phyloP scores from a whole-genome alignment of 257 asterid genomes.

The Forsythia suspensa region DNA sequence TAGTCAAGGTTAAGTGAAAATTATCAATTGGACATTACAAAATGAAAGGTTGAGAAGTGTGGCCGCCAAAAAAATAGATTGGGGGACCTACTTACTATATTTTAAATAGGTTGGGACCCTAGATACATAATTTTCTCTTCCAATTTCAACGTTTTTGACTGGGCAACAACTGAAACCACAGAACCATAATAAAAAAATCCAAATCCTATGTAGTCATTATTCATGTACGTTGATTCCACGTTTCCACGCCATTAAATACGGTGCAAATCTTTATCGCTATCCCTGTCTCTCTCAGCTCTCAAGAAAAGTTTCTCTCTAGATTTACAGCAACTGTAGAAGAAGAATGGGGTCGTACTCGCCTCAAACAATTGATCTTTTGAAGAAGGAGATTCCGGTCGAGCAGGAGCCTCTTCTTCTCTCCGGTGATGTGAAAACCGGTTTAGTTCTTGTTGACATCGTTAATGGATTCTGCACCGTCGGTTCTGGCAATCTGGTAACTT shows the following conservation, averaged over 20 bases:
- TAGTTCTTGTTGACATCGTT: constrained; percentile 79
- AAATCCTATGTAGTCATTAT: not conserved
- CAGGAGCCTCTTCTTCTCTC: constrained; percentile 54
- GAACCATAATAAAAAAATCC: not conserved
- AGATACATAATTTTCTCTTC: not conserved
- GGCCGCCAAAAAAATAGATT: too few species aligned
- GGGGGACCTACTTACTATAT: not conserved
- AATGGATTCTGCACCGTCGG: constrained; percentile 98
- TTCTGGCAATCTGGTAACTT: constrained; percentile 67
- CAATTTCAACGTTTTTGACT: not conserved
- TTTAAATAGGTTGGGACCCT: not conserved
- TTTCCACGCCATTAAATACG: not conserved
- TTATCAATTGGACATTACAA: too few species aligned
- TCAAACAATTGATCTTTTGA: constrained; percentile 39
- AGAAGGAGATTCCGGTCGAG: constrained; percentile 59
- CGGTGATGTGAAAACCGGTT: constrained; percentile 59
- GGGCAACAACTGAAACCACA: not conserved
- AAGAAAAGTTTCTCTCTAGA: not conserved
- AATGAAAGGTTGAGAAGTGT: not conserved
- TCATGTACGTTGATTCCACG: not conserved
- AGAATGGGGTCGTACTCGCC: constrained; percentile 5
- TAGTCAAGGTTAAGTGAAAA: not conserved
- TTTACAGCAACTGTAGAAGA: not conserved
- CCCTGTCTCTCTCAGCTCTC: not conserved
- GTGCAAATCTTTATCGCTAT: not conserved